A percentile compares a stretch with the other conserved stretches of the same genome.
phyloP scores from a whole-genome alignment of 2,329 filamentous ascomycete genomes.

The Cryphonectria parasitica region DNA sequence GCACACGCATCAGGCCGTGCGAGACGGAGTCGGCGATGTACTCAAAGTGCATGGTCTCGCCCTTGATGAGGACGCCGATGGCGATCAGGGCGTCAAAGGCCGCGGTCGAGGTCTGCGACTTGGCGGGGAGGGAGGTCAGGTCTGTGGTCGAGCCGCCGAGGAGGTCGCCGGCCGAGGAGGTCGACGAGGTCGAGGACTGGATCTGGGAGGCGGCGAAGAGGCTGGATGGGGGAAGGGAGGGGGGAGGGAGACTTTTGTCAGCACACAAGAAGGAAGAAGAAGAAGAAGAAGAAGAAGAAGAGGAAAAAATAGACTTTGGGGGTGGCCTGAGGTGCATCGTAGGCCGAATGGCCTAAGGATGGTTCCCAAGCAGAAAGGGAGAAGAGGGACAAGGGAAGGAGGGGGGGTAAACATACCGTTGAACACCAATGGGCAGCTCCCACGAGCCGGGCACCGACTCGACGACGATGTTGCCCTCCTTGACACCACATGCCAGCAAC shows the following conservation, averaged over 20 bases:
- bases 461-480: conserved; percentile 83
- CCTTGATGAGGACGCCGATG: conserved; percentile 96
- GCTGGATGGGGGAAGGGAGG: conserved; percentile 6
- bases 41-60: conserved; percentile 99
- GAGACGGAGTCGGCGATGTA: conserved; percentile 93
- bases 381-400: not conserved
- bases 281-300: no score
- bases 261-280: conserved; percentile 18
- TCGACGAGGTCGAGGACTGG: conserved; percentile 69
- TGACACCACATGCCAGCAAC: conserved; percentile 78
- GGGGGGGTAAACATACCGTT: conserved; percentile 61
- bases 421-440: conserved; percentile 89
- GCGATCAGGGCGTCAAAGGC: conserved; percentile 95
- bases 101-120: conserved; percentile 47
- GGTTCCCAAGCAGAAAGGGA: not conserved
- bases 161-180: conserved; percentile 70
- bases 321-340: no score
- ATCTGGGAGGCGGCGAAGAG: conserved; percentile 86
- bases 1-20: conserved; percentile 91
- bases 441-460: conserved; percentile 93
- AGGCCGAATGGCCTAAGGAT: no score
- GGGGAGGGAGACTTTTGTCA: conserved; percentile 28
- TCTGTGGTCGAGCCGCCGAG: conserved; percentile 72
- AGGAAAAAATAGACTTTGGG: no score
- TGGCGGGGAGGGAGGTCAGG: conserved; percentile 54